Conservation (phyloP, 1,284 basidiomycete species). For the Grifola frondosa region DNA sequence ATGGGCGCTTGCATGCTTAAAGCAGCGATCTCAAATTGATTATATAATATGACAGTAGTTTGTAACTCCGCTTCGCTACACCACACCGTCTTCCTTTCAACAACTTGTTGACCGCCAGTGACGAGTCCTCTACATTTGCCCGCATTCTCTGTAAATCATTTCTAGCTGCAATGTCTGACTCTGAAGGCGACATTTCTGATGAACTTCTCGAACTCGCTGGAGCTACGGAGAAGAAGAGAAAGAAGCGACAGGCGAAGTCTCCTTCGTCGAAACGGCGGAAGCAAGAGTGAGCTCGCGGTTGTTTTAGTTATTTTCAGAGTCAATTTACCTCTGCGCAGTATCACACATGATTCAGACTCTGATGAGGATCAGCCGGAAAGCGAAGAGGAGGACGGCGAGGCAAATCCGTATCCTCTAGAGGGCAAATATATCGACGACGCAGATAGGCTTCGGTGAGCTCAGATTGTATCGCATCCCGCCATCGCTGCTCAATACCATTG, state of each 20-base stretch:
- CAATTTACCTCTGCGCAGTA: conserved; percentile 3
- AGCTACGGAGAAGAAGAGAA: conserved; percentile 53
- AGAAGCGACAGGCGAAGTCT: conserved; percentile 40
- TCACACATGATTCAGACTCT: conserved; percentile 27
- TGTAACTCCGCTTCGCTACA: too few species aligned
- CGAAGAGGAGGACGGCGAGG: conserved; percentile 48
- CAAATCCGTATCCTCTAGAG: conserved; percentile 87
- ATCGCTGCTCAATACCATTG: conserved; percentile 9
- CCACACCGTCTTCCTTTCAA: too few species aligned
- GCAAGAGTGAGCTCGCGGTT: conserved; percentile 41
- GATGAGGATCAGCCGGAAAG: conserved; percentile 59
- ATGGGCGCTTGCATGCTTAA: too few species aligned
- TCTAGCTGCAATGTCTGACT: conserved; percentile 59
- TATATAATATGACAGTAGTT: too few species aligned
- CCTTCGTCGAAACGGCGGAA: conserved; percentile 47
- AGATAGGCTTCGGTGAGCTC: conserved; percentile 75
- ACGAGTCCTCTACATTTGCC: too few species aligned
- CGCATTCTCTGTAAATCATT: background rate
- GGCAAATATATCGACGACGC: conserved; percentile 85
- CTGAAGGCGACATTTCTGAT: conserved; percentile 66
- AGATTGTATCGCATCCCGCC: background rate
- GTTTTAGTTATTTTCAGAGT: background rate
- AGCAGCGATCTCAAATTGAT: too few species aligned
- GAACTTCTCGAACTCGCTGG: conserved; percentile 70
- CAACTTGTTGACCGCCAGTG: too few species aligned